Evolutionary conservation across 75 land plant species (phyloP), one percentile per base, ranked within the genome.

Genomic region (Cupressus sempervirens): DNA sequence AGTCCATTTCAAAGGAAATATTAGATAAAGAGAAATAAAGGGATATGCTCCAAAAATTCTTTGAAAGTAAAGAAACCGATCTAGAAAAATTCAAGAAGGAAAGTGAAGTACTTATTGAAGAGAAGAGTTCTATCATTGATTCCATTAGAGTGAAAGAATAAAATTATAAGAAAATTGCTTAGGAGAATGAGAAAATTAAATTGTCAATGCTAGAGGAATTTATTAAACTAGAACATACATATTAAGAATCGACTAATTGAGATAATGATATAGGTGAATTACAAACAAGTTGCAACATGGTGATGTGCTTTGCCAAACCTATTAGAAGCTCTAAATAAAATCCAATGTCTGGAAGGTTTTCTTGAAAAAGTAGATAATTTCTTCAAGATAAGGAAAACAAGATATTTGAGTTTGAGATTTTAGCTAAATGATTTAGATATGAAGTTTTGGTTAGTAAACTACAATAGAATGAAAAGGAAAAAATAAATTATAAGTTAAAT

Each of bases 401-500:
- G 15, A 30, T 81, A 3, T 48, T 18, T 13, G 83, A 81, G 16
- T 52, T 48, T 30, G 58, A 81, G 38, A 50, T 81, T 81, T 0
- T 18, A 34, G 58, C 48, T 30, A 20, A 81, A 16, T 36, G 52
- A 2, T 34, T 52, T 50, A 52, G 38, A 48, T 52, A 30, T 30
- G 38, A 81, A 29, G 58, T 81, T 7, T 11, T 81, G 16, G 26
- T 81, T 43, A 1, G 3, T 10, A 81, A 52, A 81, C 83, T 41
- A 50, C 52, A 81, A n/a, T 7, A 32, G 20, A 36, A 16, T 46
- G 82, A 81, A 50, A 81, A 81, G 54, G 82, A 81, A 50, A 81
- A 81, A 3, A 48, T 50, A 56, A 36, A 81, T 18, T 46, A 35
- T 45, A 50, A 81, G 15, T 29, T 52, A 36, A 34, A 32, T 81